These are phyloP conservation scores for Zostera marina DNA, from an alignment of 116 monocot genomes.

Conservation along the genomic window DNA sequence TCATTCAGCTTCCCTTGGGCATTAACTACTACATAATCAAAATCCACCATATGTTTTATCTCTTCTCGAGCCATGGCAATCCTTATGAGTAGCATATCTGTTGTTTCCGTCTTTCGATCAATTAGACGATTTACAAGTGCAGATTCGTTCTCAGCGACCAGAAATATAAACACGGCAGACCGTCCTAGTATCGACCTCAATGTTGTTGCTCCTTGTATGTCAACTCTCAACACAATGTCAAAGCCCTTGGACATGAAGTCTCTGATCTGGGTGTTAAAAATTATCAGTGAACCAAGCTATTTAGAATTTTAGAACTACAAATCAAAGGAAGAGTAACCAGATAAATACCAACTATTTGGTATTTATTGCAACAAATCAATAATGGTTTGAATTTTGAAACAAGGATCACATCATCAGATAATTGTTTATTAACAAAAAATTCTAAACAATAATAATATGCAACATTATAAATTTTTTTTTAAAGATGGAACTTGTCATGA, in stretches of 20 bases:
- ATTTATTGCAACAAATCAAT: too few relatives aligned
- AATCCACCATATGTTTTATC: constrained; percentile 49
- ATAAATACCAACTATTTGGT: too few relatives aligned
- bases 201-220: constrained; percentile 94
- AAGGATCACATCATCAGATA: too few relatives aligned
- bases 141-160: constrained; percentile 86
- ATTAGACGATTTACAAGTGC: constrained; percentile 68
- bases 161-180: constrained; percentile 83
- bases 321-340: too few relatives aligned
- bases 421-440: too few relatives aligned
- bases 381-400: too few relatives aligned
- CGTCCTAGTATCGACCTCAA: constrained; percentile 61
- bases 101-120: constrained; percentile 67
- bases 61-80: constrained; percentile 83
- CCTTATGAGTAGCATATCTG: constrained; percentile 91
- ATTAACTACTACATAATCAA: constrained; percentile 86
- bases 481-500: too few relatives aligned
- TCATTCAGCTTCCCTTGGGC: constrained; percentile 69
- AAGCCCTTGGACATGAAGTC: constrained; percentile 89
- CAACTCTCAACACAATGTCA: constrained; percentile 91
- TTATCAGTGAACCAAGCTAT: neutral
- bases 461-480: too few relatives aligned
- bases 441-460: too few relatives aligned
- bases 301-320: too few relatives aligned
- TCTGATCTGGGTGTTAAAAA: constrained; percentile 35